These are phyloP conservation scores for Skeletonema costatum DNA, from an alignment of 108 stramenopile species.

Conservation along the genomic window DNA sequence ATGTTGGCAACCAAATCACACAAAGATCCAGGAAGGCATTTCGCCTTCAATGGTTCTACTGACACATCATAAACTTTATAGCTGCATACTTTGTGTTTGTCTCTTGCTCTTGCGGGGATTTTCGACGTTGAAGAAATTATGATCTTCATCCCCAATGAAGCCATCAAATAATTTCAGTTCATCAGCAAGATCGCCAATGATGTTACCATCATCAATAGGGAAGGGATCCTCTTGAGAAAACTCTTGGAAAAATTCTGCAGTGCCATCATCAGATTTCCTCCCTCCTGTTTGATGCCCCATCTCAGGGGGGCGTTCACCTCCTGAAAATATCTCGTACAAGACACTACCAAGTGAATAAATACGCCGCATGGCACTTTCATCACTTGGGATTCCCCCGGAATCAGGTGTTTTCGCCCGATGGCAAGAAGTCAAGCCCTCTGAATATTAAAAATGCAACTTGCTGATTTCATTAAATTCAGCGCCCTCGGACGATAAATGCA, in stretches of 20 bases:
- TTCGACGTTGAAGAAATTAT: background rate
- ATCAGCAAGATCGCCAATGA: background rate
- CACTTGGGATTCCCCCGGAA: background rate
- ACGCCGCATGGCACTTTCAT: background rate
- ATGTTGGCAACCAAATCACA: slow-evolving; percentile 20
- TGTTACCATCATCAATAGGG: background rate
- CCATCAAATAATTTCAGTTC: background rate
- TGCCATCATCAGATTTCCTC: background rate
- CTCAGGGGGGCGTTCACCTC: background rate
- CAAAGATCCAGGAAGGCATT: slow-evolving; percentile 13
- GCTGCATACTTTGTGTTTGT: background rate
- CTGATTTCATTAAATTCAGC: background rate
- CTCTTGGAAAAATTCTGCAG: background rate
- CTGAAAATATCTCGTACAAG: background rate
- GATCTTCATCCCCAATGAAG: background rate
- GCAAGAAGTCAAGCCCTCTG: background rate
- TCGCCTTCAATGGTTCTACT: slow-evolving; percentile 3
- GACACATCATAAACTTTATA: background rate
- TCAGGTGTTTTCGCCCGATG: background rate
- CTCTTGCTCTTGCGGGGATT: background rate
- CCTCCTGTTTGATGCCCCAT: too few species aligned
- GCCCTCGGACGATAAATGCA: background rate
- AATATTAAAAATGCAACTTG: background rate
- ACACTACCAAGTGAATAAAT: background rate
- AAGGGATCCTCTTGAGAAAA: background rate